phyloP scores from a whole-genome alignment of 2,329 filamentous ascomycete species.

The Helicocarpus griseus region DNA sequence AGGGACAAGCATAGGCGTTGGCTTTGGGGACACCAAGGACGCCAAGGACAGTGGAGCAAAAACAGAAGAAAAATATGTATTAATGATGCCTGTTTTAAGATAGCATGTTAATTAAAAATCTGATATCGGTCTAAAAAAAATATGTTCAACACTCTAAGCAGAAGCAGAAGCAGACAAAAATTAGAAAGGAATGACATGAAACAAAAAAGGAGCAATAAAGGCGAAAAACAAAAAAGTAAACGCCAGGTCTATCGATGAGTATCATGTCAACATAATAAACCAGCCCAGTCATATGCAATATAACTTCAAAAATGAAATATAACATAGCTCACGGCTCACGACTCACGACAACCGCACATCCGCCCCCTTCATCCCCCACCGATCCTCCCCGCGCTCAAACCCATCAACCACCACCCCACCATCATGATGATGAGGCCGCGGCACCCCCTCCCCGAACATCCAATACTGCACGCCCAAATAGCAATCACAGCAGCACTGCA shows the following conservation, averaged over 20 bases:
- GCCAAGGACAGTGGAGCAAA: too few species aligned
- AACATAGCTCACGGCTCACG: neutral
- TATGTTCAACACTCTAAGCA: neutral
- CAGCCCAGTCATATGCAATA: neutral
- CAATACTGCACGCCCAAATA: constrained; percentile 40
- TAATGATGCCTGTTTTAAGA: too few species aligned
- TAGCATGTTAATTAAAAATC: neutral
- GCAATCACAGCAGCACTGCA: constrained; percentile 39
- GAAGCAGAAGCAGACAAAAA: neutral
- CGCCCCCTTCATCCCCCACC: constrained; percentile 12
- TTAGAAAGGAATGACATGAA: neutral
- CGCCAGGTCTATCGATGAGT: neutral
- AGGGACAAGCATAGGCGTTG: neutral
- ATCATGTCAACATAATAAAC: constrained; percentile 3
- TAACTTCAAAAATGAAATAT: neutral
- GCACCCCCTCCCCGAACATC: constrained; percentile 26
- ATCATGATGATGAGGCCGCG: neutral
- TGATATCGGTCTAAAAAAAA: constrained; percentile 1
- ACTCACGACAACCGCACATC: constrained; percentile 9
- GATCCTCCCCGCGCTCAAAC: constrained; percentile 2
- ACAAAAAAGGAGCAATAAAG: neutral
- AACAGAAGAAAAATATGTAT: too few species aligned
- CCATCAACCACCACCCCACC: neutral
- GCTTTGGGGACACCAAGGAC: neutral
- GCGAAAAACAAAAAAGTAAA: neutral